phyloP scores from a whole-genome alignment of 257 asterid genomes.

The Fraxinus cuspidata region DNA sequence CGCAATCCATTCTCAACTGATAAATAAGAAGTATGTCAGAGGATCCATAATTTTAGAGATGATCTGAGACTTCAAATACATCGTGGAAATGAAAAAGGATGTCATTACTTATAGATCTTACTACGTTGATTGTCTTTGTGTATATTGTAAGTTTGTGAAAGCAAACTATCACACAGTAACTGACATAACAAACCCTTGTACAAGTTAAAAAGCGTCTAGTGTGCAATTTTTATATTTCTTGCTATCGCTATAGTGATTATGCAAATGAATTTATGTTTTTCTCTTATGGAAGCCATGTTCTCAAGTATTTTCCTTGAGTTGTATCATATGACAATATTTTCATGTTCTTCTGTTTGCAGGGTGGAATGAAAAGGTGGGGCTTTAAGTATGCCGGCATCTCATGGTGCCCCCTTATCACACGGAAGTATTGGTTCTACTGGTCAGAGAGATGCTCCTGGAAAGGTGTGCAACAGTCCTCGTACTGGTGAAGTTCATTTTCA shows the following conservation, averaged over 20 bases:
- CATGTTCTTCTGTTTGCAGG: slow-evolving; percentile 45
- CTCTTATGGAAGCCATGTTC: not conserved
- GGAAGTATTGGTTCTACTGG: slow-evolving; percentile 88
- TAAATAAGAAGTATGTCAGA: too few species aligned
- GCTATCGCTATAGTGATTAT: not conserved
- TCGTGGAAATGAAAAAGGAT: not conserved
- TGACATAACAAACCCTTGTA: not conserved
- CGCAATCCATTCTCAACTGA: not conserved
- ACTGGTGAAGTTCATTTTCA: not conserved
- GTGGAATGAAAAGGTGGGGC: slow-evolving; percentile 84
- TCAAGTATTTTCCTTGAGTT: not conserved
- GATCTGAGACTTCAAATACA: not conserved
- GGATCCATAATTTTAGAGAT: not conserved
- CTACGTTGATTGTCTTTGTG: too few species aligned
- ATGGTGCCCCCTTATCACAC: slow-evolving; percentile 83
- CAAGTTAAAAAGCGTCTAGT: not conserved
- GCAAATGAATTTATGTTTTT: slow-evolving; percentile 11
- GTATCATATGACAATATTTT: slow-evolving; percentile 2
- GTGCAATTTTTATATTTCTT: slow-evolving; percentile 5
- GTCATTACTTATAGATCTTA: not conserved
- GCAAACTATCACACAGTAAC: not conserved
- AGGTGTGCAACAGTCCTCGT: slow-evolving; percentile 42
- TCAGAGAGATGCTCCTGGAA: slow-evolving; percentile 94
- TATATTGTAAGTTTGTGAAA: not conserved
- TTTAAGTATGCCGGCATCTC: slow-evolving; percentile 86